Conservation (phyloP, 2,329 filamentous ascomycete species). For the Cercospora canescens region DNA sequence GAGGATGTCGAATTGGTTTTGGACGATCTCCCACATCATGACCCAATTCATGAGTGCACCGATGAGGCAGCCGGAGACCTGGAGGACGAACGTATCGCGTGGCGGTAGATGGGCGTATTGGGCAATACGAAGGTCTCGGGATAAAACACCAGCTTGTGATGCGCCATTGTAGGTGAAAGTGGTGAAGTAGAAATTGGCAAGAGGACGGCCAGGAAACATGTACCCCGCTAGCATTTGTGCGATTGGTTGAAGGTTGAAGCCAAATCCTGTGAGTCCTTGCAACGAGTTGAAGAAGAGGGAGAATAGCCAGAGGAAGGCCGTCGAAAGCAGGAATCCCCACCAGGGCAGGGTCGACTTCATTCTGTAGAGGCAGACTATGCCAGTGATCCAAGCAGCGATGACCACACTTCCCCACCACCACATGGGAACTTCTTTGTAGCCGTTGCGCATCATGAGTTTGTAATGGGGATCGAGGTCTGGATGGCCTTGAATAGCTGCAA, state of each 20-base stretch:
- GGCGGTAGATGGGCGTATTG: slow-evolving; percentile 42
- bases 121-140: slow-evolving; percentile 38
- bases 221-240: slow-evolving; percentile 53
- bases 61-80: slow-evolving; percentile 44
- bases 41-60: slow-evolving; percentile 49
- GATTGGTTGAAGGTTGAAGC: slow-evolving; percentile 43
- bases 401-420: slow-evolving; percentile 36
- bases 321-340: slow-evolving; percentile 35
- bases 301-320: slow-evolving; percentile 14
- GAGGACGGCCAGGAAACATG: slow-evolving; percentile 42
- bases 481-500: slow-evolving; percentile 26
- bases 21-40: slow-evolving; percentile 48
- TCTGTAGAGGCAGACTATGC: slow-evolving; percentile 30
- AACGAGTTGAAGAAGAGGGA: slow-evolving; percentile 33
- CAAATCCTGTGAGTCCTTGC: slow-evolving; percentile 37
- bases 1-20: slow-evolving; percentile 45
- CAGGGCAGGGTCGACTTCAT: slow-evolving; percentile 35
- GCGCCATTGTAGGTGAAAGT: slow-evolving; percentile 35
- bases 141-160: slow-evolving; percentile 32
- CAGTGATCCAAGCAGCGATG: slow-evolving; percentile 25
- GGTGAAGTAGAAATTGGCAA: slow-evolving; percentile 38
- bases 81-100: slow-evolving; percentile 48
- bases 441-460: slow-evolving; percentile 33
- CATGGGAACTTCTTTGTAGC: slow-evolving; percentile 33
- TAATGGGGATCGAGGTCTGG: slow-evolving; percentile 35